Evolutionary conservation across 2,329 filamentous ascomycete species (phyloP), one percentile per base, ranked within the genome.

Genomic region (Fusarium piperis): DNA sequence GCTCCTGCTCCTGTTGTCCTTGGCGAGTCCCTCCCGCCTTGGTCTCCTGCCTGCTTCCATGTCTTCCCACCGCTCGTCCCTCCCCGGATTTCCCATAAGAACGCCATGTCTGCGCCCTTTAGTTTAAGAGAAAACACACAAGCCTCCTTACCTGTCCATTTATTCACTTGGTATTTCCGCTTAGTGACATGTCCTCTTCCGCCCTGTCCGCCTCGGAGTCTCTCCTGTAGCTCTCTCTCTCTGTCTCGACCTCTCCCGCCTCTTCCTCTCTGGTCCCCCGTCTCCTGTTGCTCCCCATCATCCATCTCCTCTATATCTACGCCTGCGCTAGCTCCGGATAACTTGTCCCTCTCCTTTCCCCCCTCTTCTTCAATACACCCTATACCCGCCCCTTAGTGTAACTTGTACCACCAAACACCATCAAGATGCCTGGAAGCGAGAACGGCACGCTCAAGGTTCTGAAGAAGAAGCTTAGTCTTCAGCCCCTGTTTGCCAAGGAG

Each of bases 401-500:
- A 23, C 23, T 23, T 23, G 23, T 23, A 23, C 30, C 59, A n/a
- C 39, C 16, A 20, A 55, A 53, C 58, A 53, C 46, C 48, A 53
- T 16, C 46, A 61, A 61, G 33, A 61, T 61, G 59, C 59, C 46
- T 39, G 59, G 46, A 36, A 46, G 59, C 12, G 59, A 61, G 33
- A 20, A 61, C 46, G 59, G 59, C 35, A 61, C 59, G 33, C 59
- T 61, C 53, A 46, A 61, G 26, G 59, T 61, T 32, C 28, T 61
- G 23, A 61, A 61, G 59, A 61, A 61, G 59, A 61, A 53, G 46
- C 59, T 61, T 35, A 61, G 59, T 41, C 59, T 61, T 55, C 59
- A 61, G 59, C 59, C 59, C 46, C 33, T 61, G 59, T 61, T 61
- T 61, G 46, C 46, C 59, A 61, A 61, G 41, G 46, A 61, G 59